Evolutionary conservation across 1,284 basidiomycete genomes (phyloP).

Genomic region (Afroboletus lepidellus): DNA sequence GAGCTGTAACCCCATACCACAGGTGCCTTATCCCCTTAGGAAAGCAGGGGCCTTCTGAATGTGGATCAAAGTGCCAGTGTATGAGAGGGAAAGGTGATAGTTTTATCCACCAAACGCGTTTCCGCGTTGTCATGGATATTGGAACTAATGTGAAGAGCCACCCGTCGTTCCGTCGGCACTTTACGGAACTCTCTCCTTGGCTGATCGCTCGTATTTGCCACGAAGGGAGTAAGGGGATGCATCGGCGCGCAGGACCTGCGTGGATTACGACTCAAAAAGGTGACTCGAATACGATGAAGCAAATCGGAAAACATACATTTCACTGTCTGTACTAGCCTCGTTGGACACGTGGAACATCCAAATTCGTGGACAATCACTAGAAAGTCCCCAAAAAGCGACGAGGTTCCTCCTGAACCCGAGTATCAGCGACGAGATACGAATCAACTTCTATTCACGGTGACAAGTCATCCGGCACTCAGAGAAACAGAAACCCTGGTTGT

Average conservation of each 20-base stretch:
- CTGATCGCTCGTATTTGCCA: background rate
- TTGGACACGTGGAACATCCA: too few species aligned
- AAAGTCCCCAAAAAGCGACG: background rate
- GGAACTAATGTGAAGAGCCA: background rate
- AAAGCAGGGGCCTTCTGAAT: background rate
- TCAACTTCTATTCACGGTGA: background rate
- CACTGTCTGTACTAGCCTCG: too few species aligned
- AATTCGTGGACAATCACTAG: too few species aligned
- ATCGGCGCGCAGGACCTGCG: background rate
- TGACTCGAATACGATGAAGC: background rate
- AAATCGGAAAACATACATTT: too few species aligned
- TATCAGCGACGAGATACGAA: background rate
- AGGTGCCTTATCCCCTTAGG: background rate
- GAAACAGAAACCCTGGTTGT: too few species aligned
- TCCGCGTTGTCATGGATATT: conserved; percentile 15
- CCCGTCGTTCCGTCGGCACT: background rate
- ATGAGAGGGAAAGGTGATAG: background rate
- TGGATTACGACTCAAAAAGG: background rate
- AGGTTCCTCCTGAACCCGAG: background rate
- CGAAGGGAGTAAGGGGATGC: background rate
- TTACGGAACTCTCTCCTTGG: background rate
- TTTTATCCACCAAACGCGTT: background rate
- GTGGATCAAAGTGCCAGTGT: background rate
- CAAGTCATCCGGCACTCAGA: too few species aligned
- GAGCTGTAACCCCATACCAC: background rate